Conservation (phyloP, 2,329 filamentous ascomycete species). For the Colletotrichum brevisporum region DNA sequence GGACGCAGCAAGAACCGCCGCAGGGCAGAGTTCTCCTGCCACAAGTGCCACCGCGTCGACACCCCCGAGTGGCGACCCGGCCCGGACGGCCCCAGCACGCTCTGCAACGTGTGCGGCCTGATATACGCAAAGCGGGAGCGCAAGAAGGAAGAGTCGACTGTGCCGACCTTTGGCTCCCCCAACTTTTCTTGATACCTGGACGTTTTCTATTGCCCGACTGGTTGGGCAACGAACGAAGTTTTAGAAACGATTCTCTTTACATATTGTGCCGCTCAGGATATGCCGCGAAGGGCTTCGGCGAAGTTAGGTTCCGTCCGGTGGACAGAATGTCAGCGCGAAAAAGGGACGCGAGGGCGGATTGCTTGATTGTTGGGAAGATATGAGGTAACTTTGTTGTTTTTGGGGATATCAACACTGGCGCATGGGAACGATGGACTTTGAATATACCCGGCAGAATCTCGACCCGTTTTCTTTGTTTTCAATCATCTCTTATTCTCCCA, state of each 20-base stretch:
- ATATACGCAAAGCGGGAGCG: constrained; percentile 52
- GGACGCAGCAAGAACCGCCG: constrained; percentile 47
- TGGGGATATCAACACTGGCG: constrained; percentile 7
- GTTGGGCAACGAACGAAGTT: background rate
- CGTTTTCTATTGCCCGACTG: background rate
- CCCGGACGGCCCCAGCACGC: constrained; percentile 79
- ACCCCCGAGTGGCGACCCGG: constrained; percentile 84
- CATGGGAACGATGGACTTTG: constrained; percentile 17
- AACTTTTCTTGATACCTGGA: background rate
- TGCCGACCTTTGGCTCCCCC: constrained; percentile 20
- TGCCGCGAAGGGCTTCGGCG: background rate
- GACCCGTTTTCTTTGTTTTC: background rate
- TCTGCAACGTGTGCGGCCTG: constrained; percentile 82
- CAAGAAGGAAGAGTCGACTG: constrained; percentile 35
- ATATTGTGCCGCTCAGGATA: background rate
- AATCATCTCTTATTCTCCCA: background rate
- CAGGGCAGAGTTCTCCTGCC: constrained; percentile 47
- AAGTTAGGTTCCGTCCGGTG: too few species aligned
- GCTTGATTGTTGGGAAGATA: background rate
- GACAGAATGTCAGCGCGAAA: background rate
- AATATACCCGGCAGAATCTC: constrained; percentile 32
- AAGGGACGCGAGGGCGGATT: background rate
- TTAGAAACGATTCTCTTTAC: constrained; percentile 1
- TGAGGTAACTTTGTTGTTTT: background rate
- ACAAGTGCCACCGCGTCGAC: constrained; percentile 75